These are phyloP conservation scores for Niebla homalea DNA, from an alignment of 495 filamentous ascomycete genomes.

Conservation along the genomic window DNA sequence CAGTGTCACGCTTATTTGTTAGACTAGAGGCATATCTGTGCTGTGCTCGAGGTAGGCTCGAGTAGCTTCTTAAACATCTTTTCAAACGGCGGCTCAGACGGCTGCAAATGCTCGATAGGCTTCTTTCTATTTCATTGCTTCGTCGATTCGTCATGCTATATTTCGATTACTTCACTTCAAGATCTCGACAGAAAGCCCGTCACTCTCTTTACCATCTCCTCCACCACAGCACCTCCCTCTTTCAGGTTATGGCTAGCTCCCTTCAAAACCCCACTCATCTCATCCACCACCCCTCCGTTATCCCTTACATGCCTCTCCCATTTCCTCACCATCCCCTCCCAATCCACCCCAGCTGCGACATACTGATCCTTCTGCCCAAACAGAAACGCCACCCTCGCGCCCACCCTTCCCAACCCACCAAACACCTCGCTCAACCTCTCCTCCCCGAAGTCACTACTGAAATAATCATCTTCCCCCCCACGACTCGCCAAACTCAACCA, in stretches of 20 bases:
- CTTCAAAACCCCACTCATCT: constrained; percentile 41
- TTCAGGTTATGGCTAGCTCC: constrained; percentile 51
- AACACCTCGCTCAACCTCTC: constrained; percentile 47
- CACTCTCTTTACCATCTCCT: constrained; percentile 41
- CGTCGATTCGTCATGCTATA: not conserved
- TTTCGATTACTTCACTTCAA: constrained; percentile 8
- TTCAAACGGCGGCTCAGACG: too few relatives aligned
- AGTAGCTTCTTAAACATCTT: too few relatives aligned
- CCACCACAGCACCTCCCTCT: constrained; percentile 33
- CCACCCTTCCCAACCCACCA: constrained; percentile 38
- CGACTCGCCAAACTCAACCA: constrained; percentile 52
- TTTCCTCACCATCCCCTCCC: constrained; percentile 42
- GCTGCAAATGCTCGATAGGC: too few relatives aligned
- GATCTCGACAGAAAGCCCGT: constrained; percentile 40
- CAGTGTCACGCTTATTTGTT: too few relatives aligned
- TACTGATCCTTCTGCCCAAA: constrained; percentile 63
- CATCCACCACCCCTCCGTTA: constrained; percentile 35
- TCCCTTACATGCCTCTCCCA: constrained; percentile 43
- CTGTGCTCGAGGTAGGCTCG: too few relatives aligned
- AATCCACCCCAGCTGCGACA: constrained; percentile 50
- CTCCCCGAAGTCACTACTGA: constrained; percentile 63
- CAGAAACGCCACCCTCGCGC: constrained; percentile 33
- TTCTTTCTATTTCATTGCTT: not conserved
- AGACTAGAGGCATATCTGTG: too few relatives aligned
- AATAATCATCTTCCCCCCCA: constrained; percentile 73